Base-by-base conservation (phyloP, 176 grass and related monocot species). In the Aechmea fasciata region DNA sequence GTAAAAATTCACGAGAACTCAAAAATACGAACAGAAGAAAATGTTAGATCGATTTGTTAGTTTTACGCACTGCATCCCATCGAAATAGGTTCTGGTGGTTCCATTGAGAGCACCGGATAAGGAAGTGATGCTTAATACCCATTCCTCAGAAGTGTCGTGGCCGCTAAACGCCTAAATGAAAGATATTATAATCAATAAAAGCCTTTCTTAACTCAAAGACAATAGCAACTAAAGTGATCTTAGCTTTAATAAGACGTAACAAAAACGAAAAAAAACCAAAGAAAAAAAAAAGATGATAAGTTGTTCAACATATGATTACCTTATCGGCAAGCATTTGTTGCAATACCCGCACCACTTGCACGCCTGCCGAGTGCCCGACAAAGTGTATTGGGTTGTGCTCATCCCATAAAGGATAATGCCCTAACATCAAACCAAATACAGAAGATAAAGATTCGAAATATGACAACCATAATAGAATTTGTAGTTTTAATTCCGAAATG, bases 291-390 rank as follows among this genome's bases (percentile, higher is more conserved):
- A 41, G 5, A 41, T 41, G 33, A 41, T 6, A 7, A 41, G 33
- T 41, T 41, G 33, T 8, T 41, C 33, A 41, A 19, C 13, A 61
- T 61, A 6, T 47, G 66, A 66, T 49, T 85, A 99, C 94, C 87
- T 93, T 99, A 66, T 99, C 87, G 49, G 94, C 81, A 22, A 99
- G 84, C 94, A 99, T 99, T 81, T 99, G 89, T 51, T 93, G 94
- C 67, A 99, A 47, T 51, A 99, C 79, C 59, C 94, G 77, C 69
- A 90, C 87, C 64, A 93, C 94, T 83, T 99, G 89, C 25, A 78
- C 89, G 2, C 94, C 94, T 1, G 94, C 94, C 8, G 94, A 99
- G 68, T 99, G 94, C 49, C 94, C 94, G 2, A 99, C 89, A 54
- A 99, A 99, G 75, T 99, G 94, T 72, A 99, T 79, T 10, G 94